Evolutionary conservation across 2,329 filamentous ascomycete species (phyloP), one percentile per base, ranked within the genome.

Genomic region (Zymoseptoria passerinii): DNA sequence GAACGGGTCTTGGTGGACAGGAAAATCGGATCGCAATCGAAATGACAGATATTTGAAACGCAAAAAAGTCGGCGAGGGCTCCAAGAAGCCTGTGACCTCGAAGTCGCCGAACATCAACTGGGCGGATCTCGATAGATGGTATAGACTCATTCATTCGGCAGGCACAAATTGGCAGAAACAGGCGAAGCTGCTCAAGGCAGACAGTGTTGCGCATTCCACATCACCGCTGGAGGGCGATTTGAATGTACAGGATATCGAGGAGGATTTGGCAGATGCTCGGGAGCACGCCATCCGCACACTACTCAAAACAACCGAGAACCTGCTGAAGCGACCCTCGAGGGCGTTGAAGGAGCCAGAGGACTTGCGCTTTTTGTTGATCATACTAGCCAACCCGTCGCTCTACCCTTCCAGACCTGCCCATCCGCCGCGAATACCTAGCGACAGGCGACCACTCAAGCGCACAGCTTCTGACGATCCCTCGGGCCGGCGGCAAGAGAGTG

Each of bases 1-100:
- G 69, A 94, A 94, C 68, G 89, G 88, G 2, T 83, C 82, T 7
- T 92, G 88, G 89, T 92, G 89, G 88, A 85, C 86, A 52, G 88
- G 86, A 1, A 80, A 80, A 53, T 57, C 72, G 55, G 63, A 72
- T 20, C 73, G 67, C n/a, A 67, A 68, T 28, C 60, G 60, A 1
- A 63, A 66, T 2, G 70, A 70, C 23, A 70, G 73, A 63, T 50
- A 56, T 19, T 51, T 60, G 23, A 65, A 61, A 50, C 62, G 65
- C n/a, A 71, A 70, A 52, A 67, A 63, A 52, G 62, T 65, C 20
- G 69, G 67, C 53, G 67, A 68, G 35, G 63, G 65, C 10, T 58
- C 64, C 6, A 63, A 60, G 20, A 67, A 65, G 49, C 70, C 78
- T 35, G 81, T 87, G 7, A 83, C 76, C 50, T 75, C 79, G 8